These are phyloP conservation scores for Gentiana macrophylla DNA, from an alignment of 257 asterid genomes.

Conservation along the genomic window DNA sequence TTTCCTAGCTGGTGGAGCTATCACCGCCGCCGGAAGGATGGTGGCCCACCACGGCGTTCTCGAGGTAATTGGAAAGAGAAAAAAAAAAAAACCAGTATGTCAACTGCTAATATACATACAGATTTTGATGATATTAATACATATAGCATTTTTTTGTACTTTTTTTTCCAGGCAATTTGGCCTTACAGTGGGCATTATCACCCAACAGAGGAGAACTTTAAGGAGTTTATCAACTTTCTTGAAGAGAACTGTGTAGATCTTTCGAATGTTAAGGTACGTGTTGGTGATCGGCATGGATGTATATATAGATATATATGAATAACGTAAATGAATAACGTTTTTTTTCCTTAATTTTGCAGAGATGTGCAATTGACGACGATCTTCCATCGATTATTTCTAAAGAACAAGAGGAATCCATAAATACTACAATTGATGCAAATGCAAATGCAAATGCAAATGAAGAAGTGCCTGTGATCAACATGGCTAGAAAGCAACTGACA, in stretches of 20 bases:
- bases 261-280: constrained; percentile 52
- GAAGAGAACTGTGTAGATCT: constrained; percentile 75
- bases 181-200: constrained; percentile 96
- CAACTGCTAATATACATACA: not conserved
- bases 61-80: constrained; percentile 35
- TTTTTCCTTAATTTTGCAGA: constrained; percentile 32
- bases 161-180: constrained; percentile 63
- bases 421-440: constrained; percentile 15
- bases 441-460: constrained; percentile 4
- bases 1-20: constrained; percentile 87
- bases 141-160: not conserved
- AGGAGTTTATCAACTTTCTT: constrained; percentile 69
- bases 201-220: constrained; percentile 84
- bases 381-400: constrained; percentile 24
- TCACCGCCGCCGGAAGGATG: constrained; percentile 89
- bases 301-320: not conserved
- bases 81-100: not conserved
- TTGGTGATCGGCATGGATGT: too few relatives aligned
- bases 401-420: constrained; percentile 19
- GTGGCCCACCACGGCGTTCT: constrained; percentile 69
- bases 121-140: too few relatives aligned
- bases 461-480: constrained; percentile 18
- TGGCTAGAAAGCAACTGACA: constrained; percentile 52
- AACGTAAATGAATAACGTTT: not conserved
- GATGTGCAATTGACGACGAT: constrained; percentile 75